Base-by-base conservation (phyloP, 176 grass and related monocot genomes). In the Metroxylon sagu region DNA sequence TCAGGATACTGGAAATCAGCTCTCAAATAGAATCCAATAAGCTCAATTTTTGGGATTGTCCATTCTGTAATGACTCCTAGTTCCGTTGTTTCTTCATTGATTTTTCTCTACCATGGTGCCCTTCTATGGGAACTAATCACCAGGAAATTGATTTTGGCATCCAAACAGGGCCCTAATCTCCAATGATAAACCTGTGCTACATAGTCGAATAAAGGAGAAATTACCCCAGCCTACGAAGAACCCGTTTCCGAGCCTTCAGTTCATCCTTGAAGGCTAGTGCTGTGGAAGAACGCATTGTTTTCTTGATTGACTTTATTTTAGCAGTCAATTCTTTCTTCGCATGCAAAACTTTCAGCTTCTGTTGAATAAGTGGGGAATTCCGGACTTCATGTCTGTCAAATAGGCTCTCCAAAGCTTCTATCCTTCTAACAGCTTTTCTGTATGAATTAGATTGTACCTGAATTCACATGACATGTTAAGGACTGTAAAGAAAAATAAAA, bases 201-300 rank as follows among this genome's bases (percentile, higher is more conserved):
- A 35, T 35, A 14, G 8, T 43, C 35, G 10, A 43, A 14, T 19
- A 64, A 25, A 50, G n/a, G 50, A 62, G 54, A 54, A 19, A 53
- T 76, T 85, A 88, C 93, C 93, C 84, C 25, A 97, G 69, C 66
- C 93, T 78, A 49, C 87, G 84, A 70, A 97, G 93, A 72, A 88
- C 93, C 18, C 87, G 72, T 68, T 88, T 98, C 31, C 87, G 70
- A 57, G 84, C 84, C 62, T 88, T 98, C n/a, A 92, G 84, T 59
- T 98, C 87, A 50, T 98, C 93, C 25, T 92, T 88, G 53, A 98
- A 16, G 50, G 50, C 8, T 6, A 53, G 6, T 15, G 18, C 17
- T 23, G 21, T 69, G 2, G 56, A 5, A 35, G 58, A 39, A 25
- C 50, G 31, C 68, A 60, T 66, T 68, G 54, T 85, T 77, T 88